Evolutionary conservation across 352 stramenopile species (phyloP), one percentile per base, ranked within the genome.

Genomic region (Pelagophyceae sp.): DNA sequence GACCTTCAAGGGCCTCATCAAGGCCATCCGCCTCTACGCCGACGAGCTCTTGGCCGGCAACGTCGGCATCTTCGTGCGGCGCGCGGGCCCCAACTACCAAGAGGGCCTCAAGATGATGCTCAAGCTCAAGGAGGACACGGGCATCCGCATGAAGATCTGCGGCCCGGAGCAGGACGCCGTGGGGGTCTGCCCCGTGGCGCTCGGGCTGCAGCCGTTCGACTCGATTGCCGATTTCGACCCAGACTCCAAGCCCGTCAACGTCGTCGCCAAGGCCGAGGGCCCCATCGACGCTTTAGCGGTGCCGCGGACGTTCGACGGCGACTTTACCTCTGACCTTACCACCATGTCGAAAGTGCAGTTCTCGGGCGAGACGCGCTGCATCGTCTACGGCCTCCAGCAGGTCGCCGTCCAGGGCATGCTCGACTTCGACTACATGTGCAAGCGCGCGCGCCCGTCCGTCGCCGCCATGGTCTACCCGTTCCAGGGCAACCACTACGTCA

Each of bases 401-500:
- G 87, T 90, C 45, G 92, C 92, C 23, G 93, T 97, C 74, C 94
- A 98, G 82, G 93, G 93, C 37, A 98, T 98, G 94, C 87, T 98
- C 37, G 94, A 98, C 84, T 98, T 98, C 78, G 94, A 98, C 84
- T 98, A 95, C 82, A 88, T 98, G 81, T 98, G 94, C 87, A 97
- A 98, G 82, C 90, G 94, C 60, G 87, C 92, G 80, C 95, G 89
- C 50, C 94, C 94, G 23, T 96, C 90, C 72, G 94, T 98, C 38
- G 94, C 94, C 64, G 90, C 90, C 3, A 87, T 98, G 80, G 94
- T 97, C 76, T 97, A 96, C 85, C 93, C 93, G 70, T 97, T 97
- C 85, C 90, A 88, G 76, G 89, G 92, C 20, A 97, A 98, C 86
- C 94, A 98, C 86, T 98, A 96, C 86, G 82, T 89, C 54, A 90